These are phyloP conservation scores for Apiotrichum laibachii DNA, from an alignment of 1,284 basidiomycete species.

Conservation along the genomic window DNA sequence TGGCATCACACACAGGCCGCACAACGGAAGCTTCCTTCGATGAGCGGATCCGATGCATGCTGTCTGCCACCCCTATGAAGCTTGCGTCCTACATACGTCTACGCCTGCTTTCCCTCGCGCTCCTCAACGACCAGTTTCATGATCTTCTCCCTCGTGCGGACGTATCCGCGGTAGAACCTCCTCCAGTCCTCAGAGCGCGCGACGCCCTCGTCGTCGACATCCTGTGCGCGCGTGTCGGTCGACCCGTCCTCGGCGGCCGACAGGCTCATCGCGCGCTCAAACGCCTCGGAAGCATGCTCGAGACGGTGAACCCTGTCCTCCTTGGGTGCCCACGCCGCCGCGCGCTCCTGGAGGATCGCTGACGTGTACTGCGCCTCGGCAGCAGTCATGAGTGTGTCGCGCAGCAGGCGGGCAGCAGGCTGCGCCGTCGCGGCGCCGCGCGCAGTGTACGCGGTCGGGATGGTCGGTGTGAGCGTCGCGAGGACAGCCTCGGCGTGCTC, in stretches of 20 bases:
- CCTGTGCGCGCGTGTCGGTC: constrained; percentile 57
- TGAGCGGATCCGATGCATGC: not conserved
- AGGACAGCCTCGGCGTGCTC: constrained; percentile 67
- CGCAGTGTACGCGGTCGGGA: constrained; percentile 47
- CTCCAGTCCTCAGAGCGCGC: constrained; percentile 41
- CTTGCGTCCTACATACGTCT: not conserved
- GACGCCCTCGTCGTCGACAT: constrained; percentile 42
- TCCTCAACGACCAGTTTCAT: not conserved
- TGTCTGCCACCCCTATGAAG: no score
- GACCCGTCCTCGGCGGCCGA: constrained; percentile 50
- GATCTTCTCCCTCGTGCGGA: constrained; percentile 40
- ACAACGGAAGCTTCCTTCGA: no score
- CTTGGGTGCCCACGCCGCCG: constrained; percentile 60
- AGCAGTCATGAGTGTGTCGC: constrained; percentile 53
- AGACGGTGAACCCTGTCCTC: constrained; percentile 57
- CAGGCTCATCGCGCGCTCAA: constrained; percentile 58
- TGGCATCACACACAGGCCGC: no score
- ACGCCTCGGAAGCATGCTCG: constrained; percentile 57
- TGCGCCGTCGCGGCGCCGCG: constrained; percentile 26
- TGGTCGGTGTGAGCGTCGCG: constrained; percentile 53
- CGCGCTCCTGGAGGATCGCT: constrained; percentile 46
- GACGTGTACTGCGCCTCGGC: constrained; percentile 52
- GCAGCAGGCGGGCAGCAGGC: constrained; percentile 29
- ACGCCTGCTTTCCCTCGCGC: not conserved
- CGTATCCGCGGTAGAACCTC: constrained; percentile 44